These are phyloP conservation scores for Periconia sp. DNA, from an alignment of 2,329 filamentous ascomycete species.

Conservation along the genomic window DNA sequence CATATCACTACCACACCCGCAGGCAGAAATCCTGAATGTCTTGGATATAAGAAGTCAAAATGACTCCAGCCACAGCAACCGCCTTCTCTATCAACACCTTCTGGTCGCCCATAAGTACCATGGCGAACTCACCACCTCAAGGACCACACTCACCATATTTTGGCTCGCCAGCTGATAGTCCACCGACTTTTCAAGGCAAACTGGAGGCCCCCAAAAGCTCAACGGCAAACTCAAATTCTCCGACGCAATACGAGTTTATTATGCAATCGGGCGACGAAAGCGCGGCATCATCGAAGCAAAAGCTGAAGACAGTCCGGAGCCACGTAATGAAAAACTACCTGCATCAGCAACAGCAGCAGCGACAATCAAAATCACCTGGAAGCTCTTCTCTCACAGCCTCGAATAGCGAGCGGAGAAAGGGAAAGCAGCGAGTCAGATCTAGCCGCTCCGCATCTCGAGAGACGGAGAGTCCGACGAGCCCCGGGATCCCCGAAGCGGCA, in stretches of 20 bases:
- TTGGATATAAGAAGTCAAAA: neutral
- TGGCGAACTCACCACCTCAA: conserved; percentile 4
- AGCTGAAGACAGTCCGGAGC: conserved; percentile 29
- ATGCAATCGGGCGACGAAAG: conserved; percentile 24
- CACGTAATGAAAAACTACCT: conserved; percentile 33
- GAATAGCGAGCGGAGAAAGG: conserved; percentile 13
- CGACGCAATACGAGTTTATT: conserved; percentile 29
- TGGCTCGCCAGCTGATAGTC: neutral
- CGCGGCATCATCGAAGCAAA: conserved; percentile 17
- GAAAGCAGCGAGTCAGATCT: conserved; percentile 15
- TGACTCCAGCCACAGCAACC: neutral
- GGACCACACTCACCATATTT: neutral
- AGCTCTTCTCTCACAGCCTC: conserved; percentile 3
- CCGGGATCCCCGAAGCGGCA: neutral
- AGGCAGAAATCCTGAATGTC: neutral
- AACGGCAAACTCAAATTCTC: neutral
- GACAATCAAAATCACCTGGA: conserved; percentile 2
- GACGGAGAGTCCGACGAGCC: conserved; percentile 3
- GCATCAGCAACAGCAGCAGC: conserved; percentile 19
- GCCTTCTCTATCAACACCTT: neutral
- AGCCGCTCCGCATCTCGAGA: conserved; percentile 19
- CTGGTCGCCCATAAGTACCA: neutral
- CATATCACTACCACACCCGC: neutral
- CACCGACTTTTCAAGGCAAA: neutral
- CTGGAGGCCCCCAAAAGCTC: neutral